A percentile compares a stretch with the other conserved stretches of the same genome.
phyloP scores from a whole-genome alignment of 768 basidiomycete genomes.

The Coprinopsis sp. region DNA sequence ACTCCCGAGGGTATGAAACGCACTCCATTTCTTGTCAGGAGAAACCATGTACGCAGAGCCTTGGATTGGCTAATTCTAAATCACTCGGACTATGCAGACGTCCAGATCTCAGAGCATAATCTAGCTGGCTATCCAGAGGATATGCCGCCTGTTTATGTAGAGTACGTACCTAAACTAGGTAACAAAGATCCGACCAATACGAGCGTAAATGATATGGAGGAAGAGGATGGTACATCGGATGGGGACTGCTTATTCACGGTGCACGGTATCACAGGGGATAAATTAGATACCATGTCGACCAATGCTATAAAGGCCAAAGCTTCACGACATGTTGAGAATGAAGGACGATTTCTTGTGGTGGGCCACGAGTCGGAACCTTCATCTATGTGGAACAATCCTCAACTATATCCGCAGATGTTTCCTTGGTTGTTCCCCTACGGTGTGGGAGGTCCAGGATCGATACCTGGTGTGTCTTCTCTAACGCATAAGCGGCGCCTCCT shows the following conservation, averaged over 20 bases:
- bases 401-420: too few relatives aligned
- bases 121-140: neutral
- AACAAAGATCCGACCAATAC: neutral
- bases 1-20: neutral
- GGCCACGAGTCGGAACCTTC: neutral
- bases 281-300: neutral
- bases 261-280: neutral
- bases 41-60: neutral
- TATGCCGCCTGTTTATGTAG: neutral
- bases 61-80: neutral
- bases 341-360: neutral
- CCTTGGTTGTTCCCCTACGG: constrained; percentile 2
- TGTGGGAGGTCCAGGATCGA: too few relatives aligned
- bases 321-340: neutral
- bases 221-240: neutral
- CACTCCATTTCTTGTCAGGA: neutral
- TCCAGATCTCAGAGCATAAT: neutral
- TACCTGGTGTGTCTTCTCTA: too few relatives aligned
- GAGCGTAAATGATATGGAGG: neutral
- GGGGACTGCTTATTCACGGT: neutral
- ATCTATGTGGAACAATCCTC: constrained; percentile 1
- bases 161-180: neutral
- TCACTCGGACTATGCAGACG: neutral
- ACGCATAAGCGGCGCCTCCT: constrained; percentile 24
- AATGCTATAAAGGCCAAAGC: neutral